Conservation (phyloP, 2,329 filamentous ascomycete genomes). For the Didymella lethalis region DNA sequence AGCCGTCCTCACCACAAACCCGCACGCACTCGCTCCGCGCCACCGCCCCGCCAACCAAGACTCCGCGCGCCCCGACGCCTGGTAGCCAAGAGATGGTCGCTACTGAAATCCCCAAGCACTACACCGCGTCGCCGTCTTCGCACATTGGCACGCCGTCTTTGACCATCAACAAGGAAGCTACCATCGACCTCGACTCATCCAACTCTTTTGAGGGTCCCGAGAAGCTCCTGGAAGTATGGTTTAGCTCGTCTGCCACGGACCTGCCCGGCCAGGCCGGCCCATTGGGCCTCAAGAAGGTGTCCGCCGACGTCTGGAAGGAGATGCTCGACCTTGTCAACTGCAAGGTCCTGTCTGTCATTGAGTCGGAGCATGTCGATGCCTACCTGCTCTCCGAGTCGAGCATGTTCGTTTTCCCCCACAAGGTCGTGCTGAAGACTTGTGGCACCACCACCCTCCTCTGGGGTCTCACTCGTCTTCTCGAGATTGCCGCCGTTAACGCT, state of each 20-base stretch:
- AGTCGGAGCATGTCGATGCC: constrained; percentile 92
- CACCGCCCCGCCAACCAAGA: constrained; percentile 20
- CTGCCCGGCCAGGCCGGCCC: constrained; percentile 75
- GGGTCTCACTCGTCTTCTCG: constrained; percentile 87
- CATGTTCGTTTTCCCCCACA: constrained; percentile 99
- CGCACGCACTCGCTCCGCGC: constrained; percentile 15
- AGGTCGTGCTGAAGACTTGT: constrained; percentile 97
- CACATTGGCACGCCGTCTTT: constrained; percentile 82
- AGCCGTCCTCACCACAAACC: constrained; percentile 28
- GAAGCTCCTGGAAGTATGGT: constrained; percentile 99
- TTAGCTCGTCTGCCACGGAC: constrained; percentile 78
- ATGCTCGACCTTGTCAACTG: constrained; percentile 99
- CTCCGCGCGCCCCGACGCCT: constrained; percentile 34
- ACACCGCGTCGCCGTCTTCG: constrained; percentile 81
- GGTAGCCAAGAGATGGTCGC: constrained; percentile 76
- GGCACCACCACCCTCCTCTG: constrained; percentile 93
- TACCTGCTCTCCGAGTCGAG: constrained; percentile 98
- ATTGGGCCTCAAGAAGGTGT: constrained; percentile 84
- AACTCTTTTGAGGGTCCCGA: constrained; percentile 98
- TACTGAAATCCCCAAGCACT: constrained; percentile 78
- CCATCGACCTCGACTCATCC: constrained; percentile 88
- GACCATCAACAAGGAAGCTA: constrained; percentile 96
- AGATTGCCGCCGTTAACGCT: constrained; percentile 85
- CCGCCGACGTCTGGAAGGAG: constrained; percentile 85
- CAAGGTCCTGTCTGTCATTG: constrained; percentile 93